Base-by-base conservation (phyloP, 768 basidiomycete genomes). In the Candolleomyces eurysporus region DNA sequence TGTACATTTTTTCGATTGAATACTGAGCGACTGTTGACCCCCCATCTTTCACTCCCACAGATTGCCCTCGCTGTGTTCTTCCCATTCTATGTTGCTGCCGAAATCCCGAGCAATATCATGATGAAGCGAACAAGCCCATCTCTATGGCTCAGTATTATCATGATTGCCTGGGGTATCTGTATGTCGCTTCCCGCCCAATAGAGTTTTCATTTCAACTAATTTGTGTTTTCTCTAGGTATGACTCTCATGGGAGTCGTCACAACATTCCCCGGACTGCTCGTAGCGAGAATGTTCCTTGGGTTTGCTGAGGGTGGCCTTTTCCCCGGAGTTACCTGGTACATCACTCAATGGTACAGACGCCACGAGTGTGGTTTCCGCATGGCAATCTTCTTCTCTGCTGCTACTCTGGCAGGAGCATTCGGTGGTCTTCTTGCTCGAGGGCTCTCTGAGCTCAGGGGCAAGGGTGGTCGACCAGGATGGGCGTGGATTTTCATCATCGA, bases 121-220 rank as follows among this genome's bases (percentile, higher is more conserved):
- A 72, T 74, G 72, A 74, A 73, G 63, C 64, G 72, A 10, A 74
- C 72, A 55, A 73, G 73, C 63, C 73, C 73, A 11, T 74, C 72
- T 1, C 64, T 71, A 17, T 73, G 73, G 72, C 66, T 74, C 7
- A 70, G 65, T 53, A 65, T 73, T 19, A 74, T 73, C 60, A 74
- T 74, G 72, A 21, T 72, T 17, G 65, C 67, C 2, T 74, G 73
- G 73, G 73, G 73, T 46, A 54, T 72, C 5, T 69, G 73, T 72
- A 57, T 60, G 73, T 69, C 11, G 9, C 17, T 36, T 16, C 7
- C 21, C 26, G 31, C 11, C 26, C 16, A 10, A 2, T n/a, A 42
- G 17, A 22, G 8, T 31, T 14, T 16, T 48, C 22, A 19, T n/a
- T 9, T 19, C 7, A 14, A 13, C n/a, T 48, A 9, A 43, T 21